Evolutionary conservation across 1,284 basidiomycete species (phyloP), one percentile per base, ranked within the genome.

Genomic region (Phellopilus nigrolimitatus): DNA sequence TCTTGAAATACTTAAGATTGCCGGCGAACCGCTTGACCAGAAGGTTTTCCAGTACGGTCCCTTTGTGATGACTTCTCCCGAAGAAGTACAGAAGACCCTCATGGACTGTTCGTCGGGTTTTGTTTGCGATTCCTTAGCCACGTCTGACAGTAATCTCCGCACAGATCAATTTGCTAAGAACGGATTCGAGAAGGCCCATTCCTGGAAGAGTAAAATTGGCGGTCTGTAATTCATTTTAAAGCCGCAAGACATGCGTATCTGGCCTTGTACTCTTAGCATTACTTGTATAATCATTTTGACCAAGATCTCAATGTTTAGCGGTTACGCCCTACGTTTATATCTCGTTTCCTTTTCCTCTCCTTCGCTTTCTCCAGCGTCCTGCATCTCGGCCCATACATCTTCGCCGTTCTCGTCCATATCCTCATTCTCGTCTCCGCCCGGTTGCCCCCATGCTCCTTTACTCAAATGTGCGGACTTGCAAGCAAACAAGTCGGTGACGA

Each of bases 11-110:
- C 52, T 46, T 4, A 54, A 88, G 76, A 76, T 88, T 53, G 86
- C 94, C 4, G 95, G 90, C 7, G 85, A 95, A 67, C 92, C 95
- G 9, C 76, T 99, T 4, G 80, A 94, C 57, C 94, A 98, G 67
- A 74, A 80, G 0, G 89, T 97, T 3, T 76, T 91, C 49, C 93
- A 95, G 64, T 85, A 93, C 59, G 91, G 91, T 5, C 89, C 90
- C 8, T 90, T 89, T 63, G 94, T 95, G 9, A 86, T 94, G 80
- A 92, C 86, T 6, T 81, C 75, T 2, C 71, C 73, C 12, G 79
- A 87, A 56, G 93, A 94, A 60, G 91, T 95, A 28, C 79, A 87
- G 62, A 74, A 89, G 64, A 91, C 94, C 0, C 67, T 97, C 52
- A 62, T 80, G 38, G 95, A 97, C 64, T 97, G 84, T 83, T 62